phyloP scores from a whole-genome alignment of 2,329 filamentous ascomycete species.

The Trichoderma sp. region DNA sequence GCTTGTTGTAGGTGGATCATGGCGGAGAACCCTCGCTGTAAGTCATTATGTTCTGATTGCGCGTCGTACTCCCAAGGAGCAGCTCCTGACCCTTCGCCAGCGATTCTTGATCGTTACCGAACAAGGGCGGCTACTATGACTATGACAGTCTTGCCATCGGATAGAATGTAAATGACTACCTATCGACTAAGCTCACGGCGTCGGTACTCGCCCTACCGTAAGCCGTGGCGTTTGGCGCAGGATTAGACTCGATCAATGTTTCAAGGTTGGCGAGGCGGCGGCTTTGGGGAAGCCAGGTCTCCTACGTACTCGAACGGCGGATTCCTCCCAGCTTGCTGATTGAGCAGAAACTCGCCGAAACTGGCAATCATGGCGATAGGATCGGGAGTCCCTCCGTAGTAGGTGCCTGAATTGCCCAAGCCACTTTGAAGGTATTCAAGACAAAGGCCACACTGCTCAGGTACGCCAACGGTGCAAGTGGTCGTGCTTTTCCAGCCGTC shows the following conservation, averaged over 20 bases:
- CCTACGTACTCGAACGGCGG: no score
- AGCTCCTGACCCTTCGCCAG: background rate
- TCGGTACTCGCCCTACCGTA: background rate
- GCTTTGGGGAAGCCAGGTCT: background rate
- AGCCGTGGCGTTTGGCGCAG: slow-evolving; percentile 11
- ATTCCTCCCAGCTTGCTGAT: no score
- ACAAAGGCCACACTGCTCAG: no score
- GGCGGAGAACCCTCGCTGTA: background rate
- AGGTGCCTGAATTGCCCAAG: no score
- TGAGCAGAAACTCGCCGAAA: no score
- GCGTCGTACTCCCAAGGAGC: no score
- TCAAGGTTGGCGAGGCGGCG: background rate
- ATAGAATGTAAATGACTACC: background rate
- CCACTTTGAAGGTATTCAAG: no score
- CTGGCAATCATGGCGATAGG: no score
- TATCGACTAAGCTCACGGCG: slow-evolving; percentile 2
- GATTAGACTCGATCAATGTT: background rate
- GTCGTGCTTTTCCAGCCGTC: no score
- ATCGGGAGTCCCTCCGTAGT: no score
- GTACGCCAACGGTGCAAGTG: no score
- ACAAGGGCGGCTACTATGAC: background rate
- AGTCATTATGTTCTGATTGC: no score
- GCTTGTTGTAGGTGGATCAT: slow-evolving; percentile 20
- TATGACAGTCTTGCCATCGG: background rate
- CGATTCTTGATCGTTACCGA: background rate